phyloP scores from a whole-genome alignment of 2,329 filamentous ascomycete species.

The Cladophialophora bantiana region DNA sequence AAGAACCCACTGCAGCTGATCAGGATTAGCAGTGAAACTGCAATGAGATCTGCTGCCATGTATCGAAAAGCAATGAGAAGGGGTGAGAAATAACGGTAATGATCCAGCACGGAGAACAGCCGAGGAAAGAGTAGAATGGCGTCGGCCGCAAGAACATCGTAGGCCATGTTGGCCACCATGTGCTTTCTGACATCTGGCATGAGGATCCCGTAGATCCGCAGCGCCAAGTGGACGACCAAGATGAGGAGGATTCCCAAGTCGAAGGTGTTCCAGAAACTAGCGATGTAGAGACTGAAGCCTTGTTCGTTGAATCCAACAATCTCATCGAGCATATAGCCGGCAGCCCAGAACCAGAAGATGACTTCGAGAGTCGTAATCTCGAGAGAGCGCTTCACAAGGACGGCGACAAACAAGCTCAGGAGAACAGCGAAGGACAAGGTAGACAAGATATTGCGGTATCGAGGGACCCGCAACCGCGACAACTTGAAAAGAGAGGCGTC shows the following conservation, averaged over 20 bases:
- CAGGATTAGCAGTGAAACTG: slow-evolving; percentile 81
- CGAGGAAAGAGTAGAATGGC: slow-evolving; percentile 88
- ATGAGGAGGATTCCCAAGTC: slow-evolving; percentile 87
- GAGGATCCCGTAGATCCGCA: slow-evolving; percentile 86
- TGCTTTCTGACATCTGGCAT: slow-evolving; percentile 73
- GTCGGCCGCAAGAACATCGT: slow-evolving; percentile 91
- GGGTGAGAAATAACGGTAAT: slow-evolving; percentile 96
- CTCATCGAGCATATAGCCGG: slow-evolving; percentile 95
- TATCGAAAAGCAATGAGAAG: slow-evolving; percentile 91
- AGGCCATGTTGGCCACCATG: slow-evolving; percentile 81
- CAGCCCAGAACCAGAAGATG: slow-evolving; percentile 97
- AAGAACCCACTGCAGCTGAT: slow-evolving; percentile 95
- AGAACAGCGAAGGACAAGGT: slow-evolving; percentile 86
- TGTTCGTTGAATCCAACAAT: slow-evolving; percentile 96
- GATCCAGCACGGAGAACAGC: slow-evolving; percentile 90
- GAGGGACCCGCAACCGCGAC: slow-evolving; percentile 85
- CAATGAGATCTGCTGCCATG: slow-evolving; percentile 89
- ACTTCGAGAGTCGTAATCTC: slow-evolving; percentile 85
- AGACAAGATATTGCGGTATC: slow-evolving; percentile 89
- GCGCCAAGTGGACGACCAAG: slow-evolving; percentile 86
- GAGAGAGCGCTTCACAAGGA: slow-evolving; percentile 76
- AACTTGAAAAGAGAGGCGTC: slow-evolving; percentile 92
- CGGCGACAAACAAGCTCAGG: slow-evolving; percentile 83
- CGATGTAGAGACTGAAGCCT: slow-evolving; percentile 93
- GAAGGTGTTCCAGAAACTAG: slow-evolving; percentile 98